These are phyloP conservation scores for Diaporthe caulivora DNA, from an alignment of 2,329 filamentous ascomycete species.

Conservation along the genomic window DNA sequence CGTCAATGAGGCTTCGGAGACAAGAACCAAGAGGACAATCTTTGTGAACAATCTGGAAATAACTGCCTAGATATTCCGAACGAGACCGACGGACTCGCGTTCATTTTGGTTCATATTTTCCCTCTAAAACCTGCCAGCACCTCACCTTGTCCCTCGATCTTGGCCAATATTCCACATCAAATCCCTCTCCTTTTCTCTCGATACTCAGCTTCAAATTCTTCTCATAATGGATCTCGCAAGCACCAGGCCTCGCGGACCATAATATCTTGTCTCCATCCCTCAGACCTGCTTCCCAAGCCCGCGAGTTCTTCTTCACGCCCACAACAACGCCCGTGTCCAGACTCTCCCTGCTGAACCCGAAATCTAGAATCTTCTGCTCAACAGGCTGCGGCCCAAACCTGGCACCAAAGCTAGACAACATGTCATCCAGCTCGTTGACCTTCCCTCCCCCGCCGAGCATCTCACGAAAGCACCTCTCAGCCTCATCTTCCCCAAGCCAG, in stretches of 20 bases:
- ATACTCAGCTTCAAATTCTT: slow-evolving; percentile 40
- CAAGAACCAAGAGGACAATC: too few species aligned
- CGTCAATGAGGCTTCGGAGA: neutral
- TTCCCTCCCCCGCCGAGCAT: slow-evolving; percentile 20
- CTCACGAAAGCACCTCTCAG: slow-evolving; percentile 19
- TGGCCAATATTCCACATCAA: slow-evolving; percentile 41
- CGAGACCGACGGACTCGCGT: neutral
- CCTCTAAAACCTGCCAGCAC: slow-evolving; percentile 41
- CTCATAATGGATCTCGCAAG: slow-evolving; percentile 42
- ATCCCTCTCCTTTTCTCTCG: slow-evolving; percentile 37
- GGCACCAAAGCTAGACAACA: slow-evolving; percentile 39
- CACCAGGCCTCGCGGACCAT: slow-evolving; percentile 40
- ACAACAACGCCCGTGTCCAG: slow-evolving; percentile 41
- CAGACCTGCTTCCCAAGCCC: slow-evolving; percentile 43
- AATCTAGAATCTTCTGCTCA: slow-evolving; percentile 42
- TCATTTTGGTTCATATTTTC: neutral
- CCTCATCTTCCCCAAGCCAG: slow-evolving; percentile 32
- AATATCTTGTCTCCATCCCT: slow-evolving; percentile 43
- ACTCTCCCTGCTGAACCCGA: slow-evolving; percentile 42
- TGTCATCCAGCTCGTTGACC: slow-evolving; percentile 37
- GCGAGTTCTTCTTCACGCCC: slow-evolving; percentile 40
- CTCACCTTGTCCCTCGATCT: slow-evolving; percentile 40
- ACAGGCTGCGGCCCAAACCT: slow-evolving; percentile 38
- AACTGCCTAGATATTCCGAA: too few species aligned
- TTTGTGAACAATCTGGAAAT: neutral